Base-by-base conservation (phyloP, 2,329 filamentous ascomycete species). In the Acephala macrosclerotiorum region DNA sequence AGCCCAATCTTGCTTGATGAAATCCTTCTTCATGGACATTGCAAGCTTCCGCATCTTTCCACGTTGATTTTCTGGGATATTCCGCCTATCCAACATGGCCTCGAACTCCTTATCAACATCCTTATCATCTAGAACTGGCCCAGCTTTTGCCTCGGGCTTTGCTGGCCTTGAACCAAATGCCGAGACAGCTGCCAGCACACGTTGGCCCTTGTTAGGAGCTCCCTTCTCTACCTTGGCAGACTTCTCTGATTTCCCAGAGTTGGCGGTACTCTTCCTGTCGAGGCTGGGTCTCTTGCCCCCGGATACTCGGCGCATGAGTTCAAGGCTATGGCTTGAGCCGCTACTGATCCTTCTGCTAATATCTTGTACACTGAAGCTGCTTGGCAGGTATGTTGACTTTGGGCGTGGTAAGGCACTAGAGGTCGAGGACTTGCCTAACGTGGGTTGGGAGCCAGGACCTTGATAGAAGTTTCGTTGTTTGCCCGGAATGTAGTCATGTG, bases 31-130 rank as follows among this genome's bases (percentile, higher is more conserved):
- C 81, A 98, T 94, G 40, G 92, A 91, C 70, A 93, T 86, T 68
- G 92, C 93, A 66, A 99, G 82, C 64, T 90, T 94, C 55, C 95
- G 88, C 94, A 99, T 97, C 80, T 96, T 96, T 78, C 95, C 93
- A 63, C 95, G 87, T 83, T 97, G 94, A 70, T 97, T 92, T 75
- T 96, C 92, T 2, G 95, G 94, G 62, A 98, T 97, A 74, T 98
- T 97, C 69, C 95, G 87, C 20, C 94, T 89, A 76, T 97, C 93
- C 78, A 97, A 77, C 78, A 88, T 84, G 2, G 85, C 87, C 72
- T 90, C 87, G 57, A 88, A 82, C 68, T 88, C 85, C 64, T 78
- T 80, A 67, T 86, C 81, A 47, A 89, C 84, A 68, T 88, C 82
- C 71, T 83, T 80, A n/a, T 83, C 81, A 63, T 85, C 80, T 35